These are phyloP conservation scores for Fusarium citri DNA, from an alignment of 2,329 filamentous ascomycete species.

Conservation along the genomic window DNA sequence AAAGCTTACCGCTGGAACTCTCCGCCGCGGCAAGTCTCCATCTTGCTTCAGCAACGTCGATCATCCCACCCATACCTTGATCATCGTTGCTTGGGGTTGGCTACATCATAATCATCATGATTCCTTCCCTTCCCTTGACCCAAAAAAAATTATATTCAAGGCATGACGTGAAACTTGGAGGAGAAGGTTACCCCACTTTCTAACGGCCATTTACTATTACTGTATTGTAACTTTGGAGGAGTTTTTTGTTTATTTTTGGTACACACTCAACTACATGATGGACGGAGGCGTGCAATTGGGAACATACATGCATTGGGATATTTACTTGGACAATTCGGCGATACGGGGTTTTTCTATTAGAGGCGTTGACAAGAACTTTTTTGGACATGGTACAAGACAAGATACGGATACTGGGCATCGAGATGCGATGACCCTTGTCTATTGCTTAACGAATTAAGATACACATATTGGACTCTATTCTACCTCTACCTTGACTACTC, in stretches of 20 bases:
- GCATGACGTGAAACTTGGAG: constrained; percentile 23
- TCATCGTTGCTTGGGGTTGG: neutral
- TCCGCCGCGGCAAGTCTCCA: constrained; percentile 29
- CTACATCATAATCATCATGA: neutral
- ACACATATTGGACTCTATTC: constrained; percentile 15
- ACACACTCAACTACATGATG: constrained; percentile 7
- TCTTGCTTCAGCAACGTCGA: constrained; percentile 25
- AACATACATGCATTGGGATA: constrained; percentile 24
- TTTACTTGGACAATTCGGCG: constrained; percentile 21
- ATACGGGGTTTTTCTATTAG: constrained; percentile 23
- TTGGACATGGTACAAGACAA: neutral
- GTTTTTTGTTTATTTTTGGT: neutral
- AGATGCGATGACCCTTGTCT: constrained; percentile 6
- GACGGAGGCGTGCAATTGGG: constrained; percentile 17
- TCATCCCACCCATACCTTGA: constrained; percentile 9
- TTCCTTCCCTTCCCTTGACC: neutral
- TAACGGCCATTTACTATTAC: constrained; percentile 19
- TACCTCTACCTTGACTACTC: neutral
- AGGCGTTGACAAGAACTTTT: constrained; percentile 6
- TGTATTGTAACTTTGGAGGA: constrained; percentile 30
- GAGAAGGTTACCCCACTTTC: constrained; percentile 15
- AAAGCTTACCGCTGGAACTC: constrained; percentile 16
- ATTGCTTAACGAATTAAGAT: constrained; percentile 25
- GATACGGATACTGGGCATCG: constrained; percentile 6
- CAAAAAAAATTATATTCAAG: constrained; percentile 9